Evolutionary conservation across 768 basidiomycete genomes (phyloP).

Genomic region (Polyporus arcularius): DNA sequence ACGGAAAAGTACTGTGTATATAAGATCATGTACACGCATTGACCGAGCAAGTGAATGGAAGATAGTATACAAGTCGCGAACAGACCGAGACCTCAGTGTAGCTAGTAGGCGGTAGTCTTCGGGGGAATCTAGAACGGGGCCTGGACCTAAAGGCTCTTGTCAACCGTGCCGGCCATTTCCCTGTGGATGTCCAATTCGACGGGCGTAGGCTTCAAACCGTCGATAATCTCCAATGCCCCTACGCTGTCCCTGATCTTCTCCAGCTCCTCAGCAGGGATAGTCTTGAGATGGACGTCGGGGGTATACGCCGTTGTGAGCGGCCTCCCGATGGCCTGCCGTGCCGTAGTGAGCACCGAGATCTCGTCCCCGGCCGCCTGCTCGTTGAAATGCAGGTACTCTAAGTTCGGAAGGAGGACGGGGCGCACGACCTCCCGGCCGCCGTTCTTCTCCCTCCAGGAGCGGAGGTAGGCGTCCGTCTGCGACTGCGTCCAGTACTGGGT

Average conservation of each 20-base stretch:
- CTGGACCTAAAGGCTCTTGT: not conserved
- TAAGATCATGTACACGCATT: no score
- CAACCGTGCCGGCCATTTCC: not conserved
- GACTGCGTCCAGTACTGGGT: constrained; percentile 13
- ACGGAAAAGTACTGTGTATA: no score
- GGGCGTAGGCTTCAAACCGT: not conserved
- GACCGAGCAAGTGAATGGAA: no score
- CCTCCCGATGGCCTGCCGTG: constrained; percentile 40
- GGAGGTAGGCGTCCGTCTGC: constrained; percentile 1
- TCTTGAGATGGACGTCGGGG: not conserved
- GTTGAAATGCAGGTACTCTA: constrained; percentile 37
- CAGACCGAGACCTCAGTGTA: no score
- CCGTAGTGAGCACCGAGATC: constrained; percentile 38
- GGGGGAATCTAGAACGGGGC: no score
- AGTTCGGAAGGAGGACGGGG: constrained; percentile 42
- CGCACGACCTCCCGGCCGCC: constrained; percentile 6
- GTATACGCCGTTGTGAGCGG: constrained; percentile 56
- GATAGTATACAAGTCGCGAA: no score
- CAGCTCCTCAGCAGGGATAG: constrained; percentile 4
- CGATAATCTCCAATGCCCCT: not conserved
- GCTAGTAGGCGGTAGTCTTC: no score
- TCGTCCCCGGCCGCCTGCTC: constrained; percentile 12
- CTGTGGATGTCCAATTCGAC: constrained; percentile 10
- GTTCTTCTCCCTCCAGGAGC: not conserved
- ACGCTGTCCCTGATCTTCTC: not conserved